Evolutionary conservation across 108 stramenopile species (phyloP).

Genomic region (Hondaea fermentalgiana): DNA sequence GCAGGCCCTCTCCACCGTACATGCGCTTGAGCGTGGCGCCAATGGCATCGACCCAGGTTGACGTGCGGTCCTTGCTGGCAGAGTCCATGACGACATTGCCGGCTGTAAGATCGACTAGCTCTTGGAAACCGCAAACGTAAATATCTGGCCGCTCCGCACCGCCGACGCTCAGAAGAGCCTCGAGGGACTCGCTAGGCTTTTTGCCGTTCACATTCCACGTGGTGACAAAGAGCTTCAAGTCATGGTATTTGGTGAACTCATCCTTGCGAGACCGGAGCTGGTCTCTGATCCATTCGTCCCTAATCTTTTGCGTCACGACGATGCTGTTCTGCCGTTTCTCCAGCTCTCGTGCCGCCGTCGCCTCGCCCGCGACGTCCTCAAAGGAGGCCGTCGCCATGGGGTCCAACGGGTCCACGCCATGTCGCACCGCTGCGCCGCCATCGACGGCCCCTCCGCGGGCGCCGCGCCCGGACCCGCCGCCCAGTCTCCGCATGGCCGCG

Average conservation of each 20-base stretch:
- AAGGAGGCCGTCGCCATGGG: background rate
- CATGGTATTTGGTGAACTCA: constrained; percentile 23
- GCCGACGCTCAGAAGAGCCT: constrained; percentile 62
- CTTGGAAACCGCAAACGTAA: constrained; percentile 66
- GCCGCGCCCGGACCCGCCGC: background rate
- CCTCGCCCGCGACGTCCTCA: background rate
- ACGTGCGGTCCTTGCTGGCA: constrained; percentile 73
- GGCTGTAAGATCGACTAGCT: constrained; percentile 98
- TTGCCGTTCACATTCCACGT: constrained; percentile 99
- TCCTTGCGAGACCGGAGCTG: constrained; percentile 40
- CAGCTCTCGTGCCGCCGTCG: background rate
- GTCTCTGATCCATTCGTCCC: constrained; percentile 43
- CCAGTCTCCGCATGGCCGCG: background rate
- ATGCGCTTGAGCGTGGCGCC: constrained; percentile 57
- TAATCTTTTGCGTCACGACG: constrained; percentile 24
- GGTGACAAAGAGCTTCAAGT: constrained; percentile 64
- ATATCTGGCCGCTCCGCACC: constrained; percentile 14
- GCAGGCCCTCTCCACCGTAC: constrained; percentile 31
- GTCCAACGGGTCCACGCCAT: background rate
- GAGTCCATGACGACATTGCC: constrained; percentile 93
- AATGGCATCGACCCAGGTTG: constrained; percentile 74
- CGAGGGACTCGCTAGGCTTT: constrained; percentile 69
- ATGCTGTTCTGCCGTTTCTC: background rate
- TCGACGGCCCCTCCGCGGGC: background rate
- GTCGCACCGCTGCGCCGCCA: background rate